phyloP scores from a whole-genome alignment of 108 stramenopile genomes.

The Nitzschia inconspicua region DNA sequence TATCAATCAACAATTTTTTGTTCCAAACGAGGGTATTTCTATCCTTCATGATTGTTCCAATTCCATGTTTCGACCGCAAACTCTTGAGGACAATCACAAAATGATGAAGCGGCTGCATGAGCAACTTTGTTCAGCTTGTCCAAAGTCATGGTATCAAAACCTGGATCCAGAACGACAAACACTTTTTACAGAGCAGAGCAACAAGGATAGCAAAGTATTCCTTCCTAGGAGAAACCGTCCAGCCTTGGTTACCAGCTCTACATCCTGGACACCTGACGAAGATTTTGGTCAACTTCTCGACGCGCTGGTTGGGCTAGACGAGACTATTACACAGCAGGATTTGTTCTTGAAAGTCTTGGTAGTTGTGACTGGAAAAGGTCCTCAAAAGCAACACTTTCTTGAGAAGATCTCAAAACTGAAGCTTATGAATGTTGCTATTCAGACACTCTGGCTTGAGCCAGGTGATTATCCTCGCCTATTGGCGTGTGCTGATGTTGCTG shows the following conservation, averaged over 20 bases:
- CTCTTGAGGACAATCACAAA: conserved; percentile 65
- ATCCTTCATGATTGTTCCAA: conserved; percentile 94
- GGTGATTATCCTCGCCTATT: conserved; percentile 91
- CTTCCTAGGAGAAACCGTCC: conserved; percentile 61
- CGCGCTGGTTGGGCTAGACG: conserved; percentile 76
- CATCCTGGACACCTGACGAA: conserved; percentile 98
- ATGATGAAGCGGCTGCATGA: conserved; percentile 48
- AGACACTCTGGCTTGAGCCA: conserved; percentile 93
- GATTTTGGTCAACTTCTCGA: conserved; percentile 93
- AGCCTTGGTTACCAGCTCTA: conserved; percentile 88
- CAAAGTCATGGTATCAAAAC: conserved; percentile 17
- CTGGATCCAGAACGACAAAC: conserved; percentile 34
- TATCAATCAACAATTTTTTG: conserved; percentile 67
- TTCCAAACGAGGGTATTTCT: conserved; percentile 24
- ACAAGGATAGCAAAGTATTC: conserved; percentile 6
- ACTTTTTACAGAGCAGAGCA: conserved; percentile 52
- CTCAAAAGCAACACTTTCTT: conserved; percentile 75
- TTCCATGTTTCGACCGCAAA: conserved; percentile 68
- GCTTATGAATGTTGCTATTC: conserved; percentile 44
- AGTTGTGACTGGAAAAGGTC: conserved; percentile 97
- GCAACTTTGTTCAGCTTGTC: conserved; percentile 24
- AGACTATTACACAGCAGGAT: conserved; percentile 16
- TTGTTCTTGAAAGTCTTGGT: conserved; percentile 54
- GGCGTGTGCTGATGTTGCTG: conserved; percentile 85
- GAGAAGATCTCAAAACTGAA: conserved; percentile 53